Evolutionary conservation across 345 rosid genomes (phyloP).

Genomic region (Eucalyptus regnans): DNA sequence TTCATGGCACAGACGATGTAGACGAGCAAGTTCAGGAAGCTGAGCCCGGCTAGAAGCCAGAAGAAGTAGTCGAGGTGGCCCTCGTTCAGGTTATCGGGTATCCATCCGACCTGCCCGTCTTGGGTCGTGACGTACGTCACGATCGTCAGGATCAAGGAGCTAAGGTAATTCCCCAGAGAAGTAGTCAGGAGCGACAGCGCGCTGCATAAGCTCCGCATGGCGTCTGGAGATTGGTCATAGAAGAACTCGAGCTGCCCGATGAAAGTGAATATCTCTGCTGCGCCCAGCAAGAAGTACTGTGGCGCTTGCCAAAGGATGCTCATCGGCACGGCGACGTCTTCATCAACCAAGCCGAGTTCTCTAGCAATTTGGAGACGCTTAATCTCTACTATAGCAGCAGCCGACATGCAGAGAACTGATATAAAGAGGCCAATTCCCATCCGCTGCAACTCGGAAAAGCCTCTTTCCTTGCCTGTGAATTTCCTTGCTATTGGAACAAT

Average conservation of each 20-base stretch:
- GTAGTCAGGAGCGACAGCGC: constrained; percentile 16
- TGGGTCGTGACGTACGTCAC: constrained; percentile 14
- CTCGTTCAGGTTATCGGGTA: constrained; percentile 29
- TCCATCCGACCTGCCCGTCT: constrained; percentile 24
- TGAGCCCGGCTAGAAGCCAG: constrained; percentile 32
- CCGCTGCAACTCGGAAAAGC: constrained; percentile 14
- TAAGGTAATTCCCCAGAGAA: constrained; percentile 28
- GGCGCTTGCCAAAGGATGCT: constrained; percentile 15
- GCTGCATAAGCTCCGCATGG: constrained; percentile 14
- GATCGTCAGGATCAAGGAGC: constrained; percentile 22
- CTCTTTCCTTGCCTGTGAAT: constrained; percentile 24
- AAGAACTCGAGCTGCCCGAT: constrained; percentile 22
- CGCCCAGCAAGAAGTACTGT: constrained; percentile 6
- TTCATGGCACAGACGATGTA: constrained; percentile 18
- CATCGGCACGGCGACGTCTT: background rate
- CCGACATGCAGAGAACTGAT: constrained; percentile 3
- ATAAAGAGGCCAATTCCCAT: constrained; percentile 22
- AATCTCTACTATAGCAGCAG: constrained; percentile 8
- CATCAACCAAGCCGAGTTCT: constrained; percentile 1
- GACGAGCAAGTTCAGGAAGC: constrained; percentile 12
- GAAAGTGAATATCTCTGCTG: constrained; percentile 7
- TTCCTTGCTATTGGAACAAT: constrained; percentile 27
- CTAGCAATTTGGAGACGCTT: constrained; percentile 7
- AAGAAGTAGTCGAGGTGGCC: constrained; percentile 33
- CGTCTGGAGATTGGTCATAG: constrained; percentile 17